Percentiles rank a stretch among this genome's conserved stretches.
Conservation (phyloP, 1,284 basidiomycete genomes). For the Trichosporon sp. region DNA sequence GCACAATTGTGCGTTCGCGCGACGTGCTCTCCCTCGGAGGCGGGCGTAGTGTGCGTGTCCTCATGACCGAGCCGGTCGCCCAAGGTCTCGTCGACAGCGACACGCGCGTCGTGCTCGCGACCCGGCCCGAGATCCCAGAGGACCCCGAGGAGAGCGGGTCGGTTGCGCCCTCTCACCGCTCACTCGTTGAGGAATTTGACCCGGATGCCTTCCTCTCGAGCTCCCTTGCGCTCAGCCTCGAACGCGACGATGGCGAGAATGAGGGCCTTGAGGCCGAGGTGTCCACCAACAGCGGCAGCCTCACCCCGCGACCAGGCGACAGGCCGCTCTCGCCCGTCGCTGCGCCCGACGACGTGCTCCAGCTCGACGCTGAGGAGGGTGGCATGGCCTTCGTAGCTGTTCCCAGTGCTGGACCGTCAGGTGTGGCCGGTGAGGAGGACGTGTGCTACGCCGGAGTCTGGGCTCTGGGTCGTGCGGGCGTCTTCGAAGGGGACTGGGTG, state of each 20-base stretch:
- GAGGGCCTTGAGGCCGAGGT: slow-evolving; percentile 34
- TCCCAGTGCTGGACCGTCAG: slow-evolving; percentile 16
- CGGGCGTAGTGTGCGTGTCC: slow-evolving; percentile 43
- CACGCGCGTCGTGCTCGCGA: slow-evolving; percentile 64
- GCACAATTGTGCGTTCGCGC: slow-evolving; percentile 29
- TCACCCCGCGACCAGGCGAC: slow-evolving; percentile 51
- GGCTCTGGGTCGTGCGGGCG: slow-evolving; percentile 71
- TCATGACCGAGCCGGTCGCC: slow-evolving; percentile 66
- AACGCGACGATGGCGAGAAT: slow-evolving; percentile 39
- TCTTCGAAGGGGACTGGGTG: slow-evolving; percentile 88
- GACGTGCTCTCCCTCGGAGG: slow-evolving; percentile 23
- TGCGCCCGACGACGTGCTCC: slow-evolving; percentile 32
- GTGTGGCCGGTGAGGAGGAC: slow-evolving; percentile 28
- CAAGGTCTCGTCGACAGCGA: slow-evolving; percentile 67
- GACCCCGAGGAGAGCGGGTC: slow-evolving; percentile 37
- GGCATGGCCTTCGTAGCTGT: slow-evolving; percentile 29
- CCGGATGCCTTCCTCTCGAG: slow-evolving; percentile 38
- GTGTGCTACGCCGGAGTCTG: slow-evolving; percentile 53
- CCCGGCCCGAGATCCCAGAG: slow-evolving; percentile 21
- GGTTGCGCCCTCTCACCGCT: slow-evolving; percentile 40
- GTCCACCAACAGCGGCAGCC: slow-evolving; percentile 47
- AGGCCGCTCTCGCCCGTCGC: slow-evolving; percentile 39
- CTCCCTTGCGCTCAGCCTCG: slow-evolving; percentile 31
- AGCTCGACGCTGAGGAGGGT: slow-evolving; percentile 28
- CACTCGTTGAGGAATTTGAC: slow-evolving; percentile 44